Conservation (phyloP, 306 rosid species). For the Vachellia pachyceras region DNA sequence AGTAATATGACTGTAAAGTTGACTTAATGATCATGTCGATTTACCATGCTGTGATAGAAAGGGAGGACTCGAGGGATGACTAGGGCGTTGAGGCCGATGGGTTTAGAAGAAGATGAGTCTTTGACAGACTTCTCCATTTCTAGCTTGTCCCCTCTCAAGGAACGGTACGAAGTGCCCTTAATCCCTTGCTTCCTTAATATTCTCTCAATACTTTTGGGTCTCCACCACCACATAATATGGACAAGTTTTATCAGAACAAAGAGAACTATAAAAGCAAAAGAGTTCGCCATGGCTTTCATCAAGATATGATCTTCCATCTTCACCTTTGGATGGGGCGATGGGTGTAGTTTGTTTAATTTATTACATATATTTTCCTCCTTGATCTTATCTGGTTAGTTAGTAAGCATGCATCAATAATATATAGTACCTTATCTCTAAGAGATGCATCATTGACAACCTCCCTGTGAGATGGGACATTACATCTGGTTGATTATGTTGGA, state of each 20-base stretch:
- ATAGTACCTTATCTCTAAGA: not conserved
- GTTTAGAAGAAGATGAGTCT: constrained; percentile 42
- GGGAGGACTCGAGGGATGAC: constrained; percentile 54
- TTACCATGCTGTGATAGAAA: constrained; percentile 41
- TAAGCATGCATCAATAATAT: not conserved
- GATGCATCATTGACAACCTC: not conserved
- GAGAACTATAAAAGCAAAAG: constrained; percentile 20
- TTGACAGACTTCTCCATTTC: constrained; percentile 36
- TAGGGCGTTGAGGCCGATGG: constrained; percentile 42
- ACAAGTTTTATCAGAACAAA: constrained; percentile 31
- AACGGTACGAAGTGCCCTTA: constrained; percentile 50
- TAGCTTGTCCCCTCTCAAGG: constrained; percentile 45
- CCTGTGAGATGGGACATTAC: not conserved
- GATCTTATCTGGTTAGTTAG: not conserved
- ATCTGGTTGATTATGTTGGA: not conserved
- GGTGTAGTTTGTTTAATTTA: not conserved
- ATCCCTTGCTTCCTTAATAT: constrained; percentile 49
- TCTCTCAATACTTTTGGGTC: constrained; percentile 45
- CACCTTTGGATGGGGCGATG: not conserved
- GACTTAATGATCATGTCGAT: constrained; percentile 45
- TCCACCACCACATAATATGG: constrained; percentile 46
- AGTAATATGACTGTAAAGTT: not conserved
- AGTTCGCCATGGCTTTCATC: constrained; percentile 27
- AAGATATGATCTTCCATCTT: constrained; percentile 41
- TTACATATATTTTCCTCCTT: no score